Conservation (phyloP, 23 red algal species). For the Pyropia haitanensis region DNA sequence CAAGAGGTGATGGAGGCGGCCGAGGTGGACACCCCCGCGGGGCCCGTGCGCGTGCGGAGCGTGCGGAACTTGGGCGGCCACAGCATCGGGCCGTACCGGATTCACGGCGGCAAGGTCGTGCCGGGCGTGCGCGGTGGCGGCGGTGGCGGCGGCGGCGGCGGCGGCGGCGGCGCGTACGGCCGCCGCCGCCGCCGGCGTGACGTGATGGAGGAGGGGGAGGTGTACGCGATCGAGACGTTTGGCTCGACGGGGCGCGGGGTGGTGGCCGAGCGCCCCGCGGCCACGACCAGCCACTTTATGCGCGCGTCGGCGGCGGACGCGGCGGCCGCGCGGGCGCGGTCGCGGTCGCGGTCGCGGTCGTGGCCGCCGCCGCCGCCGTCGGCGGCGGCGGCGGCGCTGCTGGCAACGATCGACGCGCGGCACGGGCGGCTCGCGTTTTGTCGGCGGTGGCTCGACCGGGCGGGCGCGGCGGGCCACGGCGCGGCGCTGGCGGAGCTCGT, state of each 20-base stretch:
- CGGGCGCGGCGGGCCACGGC: constrained; percentile 22
- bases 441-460: constrained; percentile 52
- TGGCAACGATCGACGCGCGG: constrained; percentile 29
- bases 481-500: constrained; percentile 36
- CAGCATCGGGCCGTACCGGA: constrained; percentile 46
- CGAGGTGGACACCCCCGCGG: constrained; percentile 33
- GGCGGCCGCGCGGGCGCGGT: constrained; percentile 22
- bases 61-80: constrained; percentile 53
- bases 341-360: constrained; percentile 3
- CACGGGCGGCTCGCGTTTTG: constrained; percentile 60
- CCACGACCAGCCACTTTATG: constrained; percentile 46
- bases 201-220: constrained; percentile 41
- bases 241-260: constrained; percentile 37
- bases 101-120: constrained; percentile 54
- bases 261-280: constrained; percentile 15
- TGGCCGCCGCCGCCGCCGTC: too few relatives aligned
- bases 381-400: not conserved
- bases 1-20: constrained; percentile 60
- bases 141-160: not conserved
- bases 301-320: constrained; percentile 10
- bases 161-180: not conserved
- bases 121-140: constrained; percentile 37
- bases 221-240: constrained; percentile 68
- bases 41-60: constrained; percentile 7
- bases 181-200: not conserved